Evolutionary conservation across 75 land plant species (phyloP), one percentile per base, ranked within the genome.

Genomic region (Sequoiadendron giganteum): DNA sequence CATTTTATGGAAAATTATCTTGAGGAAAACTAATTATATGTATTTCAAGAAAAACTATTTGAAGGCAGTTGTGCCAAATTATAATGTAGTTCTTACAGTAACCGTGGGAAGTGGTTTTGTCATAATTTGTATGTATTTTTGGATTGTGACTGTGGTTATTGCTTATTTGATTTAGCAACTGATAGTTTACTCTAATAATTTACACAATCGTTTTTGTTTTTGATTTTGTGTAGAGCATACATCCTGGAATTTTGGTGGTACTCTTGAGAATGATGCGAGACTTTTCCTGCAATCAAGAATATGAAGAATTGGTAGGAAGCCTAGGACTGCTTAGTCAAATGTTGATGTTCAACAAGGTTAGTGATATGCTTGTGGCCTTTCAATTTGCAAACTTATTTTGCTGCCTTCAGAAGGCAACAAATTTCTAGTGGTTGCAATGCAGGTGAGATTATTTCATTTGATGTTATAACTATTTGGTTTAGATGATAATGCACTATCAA

Each of bases 261-360:
- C 89, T 95, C 39, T 87, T 95, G 45, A 93, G 93, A 28, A 85
- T 95, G 88, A 91, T 93, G 25, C 94, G 90, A 73, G 88, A 81
- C 34, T 78, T 87, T 45, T 88, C 94, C 85, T 79, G 83, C 40
- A 54, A 86, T 38, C 86, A 88, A 83, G 87, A 80, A 43, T 85
- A 84, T 86, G 95, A 93, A 28, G 98, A 96, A 84, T 83, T 86
- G 18, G 39, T 81, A 81, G 90, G 86, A 76, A 93, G 83, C 58
- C 91, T 96, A 42, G 92, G 94, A 80, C 86, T 96, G 55, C 86
- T 96, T n/a, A 70, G 87, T 88, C 92, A 91, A 43, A 82, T 96
- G 90, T 82, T 92, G 25, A 89, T 93, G 10, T 92, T 89, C 87
- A 95, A 95, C 86, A 91, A 38, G 96, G 98, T 96, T 90, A 87